These are phyloP conservation scores for Beauveria medogensis DNA, from an alignment of 2,329 filamentous ascomycete genomes.

Conservation along the genomic window DNA sequence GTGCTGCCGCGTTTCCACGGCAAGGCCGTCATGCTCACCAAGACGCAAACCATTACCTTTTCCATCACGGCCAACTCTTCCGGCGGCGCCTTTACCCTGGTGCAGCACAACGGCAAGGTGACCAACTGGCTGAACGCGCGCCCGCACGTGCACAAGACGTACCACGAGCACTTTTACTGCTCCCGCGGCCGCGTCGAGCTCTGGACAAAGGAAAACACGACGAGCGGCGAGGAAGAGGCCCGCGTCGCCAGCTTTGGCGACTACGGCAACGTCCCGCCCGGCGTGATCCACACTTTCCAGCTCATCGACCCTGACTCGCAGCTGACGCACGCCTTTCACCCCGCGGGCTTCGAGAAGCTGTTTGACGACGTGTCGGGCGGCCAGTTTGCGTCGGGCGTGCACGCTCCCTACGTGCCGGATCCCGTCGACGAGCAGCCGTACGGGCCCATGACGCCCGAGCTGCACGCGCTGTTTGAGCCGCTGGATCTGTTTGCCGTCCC, in stretches of 20 bases:
- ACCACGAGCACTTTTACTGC: slow-evolving; percentile 19
- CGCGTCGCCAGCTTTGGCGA: slow-evolving; percentile 15
- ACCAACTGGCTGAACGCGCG: slow-evolving; percentile 15
- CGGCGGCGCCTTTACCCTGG: slow-evolving; percentile 16
- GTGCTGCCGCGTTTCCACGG: slow-evolving; percentile 18
- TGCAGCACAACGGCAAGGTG: slow-evolving; percentile 17
- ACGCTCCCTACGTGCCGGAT: slow-evolving; percentile 14
- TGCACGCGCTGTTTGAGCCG: slow-evolving; percentile 1
- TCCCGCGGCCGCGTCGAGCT: slow-evolving; percentile 16
- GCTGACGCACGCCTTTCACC: slow-evolving; percentile 18
- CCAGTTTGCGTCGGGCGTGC: slow-evolving; percentile 8
- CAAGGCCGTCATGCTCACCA: slow-evolving; percentile 16
- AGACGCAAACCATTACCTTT: slow-evolving; percentile 17
- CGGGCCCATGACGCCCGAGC: slow-evolving; percentile 14
- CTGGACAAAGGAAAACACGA: slow-evolving; percentile 15
- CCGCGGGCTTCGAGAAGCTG: slow-evolving; percentile 17
- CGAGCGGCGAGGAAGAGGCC: slow-evolving; percentile 14
- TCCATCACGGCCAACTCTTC: slow-evolving; percentile 18
- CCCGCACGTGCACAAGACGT: slow-evolving; percentile 14
- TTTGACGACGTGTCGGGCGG: slow-evolving; percentile 15
- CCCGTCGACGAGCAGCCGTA: slow-evolving; percentile 13
- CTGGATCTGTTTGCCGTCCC: slow-evolving; percentile 15
- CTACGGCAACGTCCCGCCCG: slow-evolving; percentile 17
- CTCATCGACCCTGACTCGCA: slow-evolving; percentile 17
- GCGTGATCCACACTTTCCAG: slow-evolving; percentile 18